These are phyloP conservation scores for Euphorbia celastroides DNA, from an alignment of 441 rosid species.

Conservation along the genomic window DNA sequence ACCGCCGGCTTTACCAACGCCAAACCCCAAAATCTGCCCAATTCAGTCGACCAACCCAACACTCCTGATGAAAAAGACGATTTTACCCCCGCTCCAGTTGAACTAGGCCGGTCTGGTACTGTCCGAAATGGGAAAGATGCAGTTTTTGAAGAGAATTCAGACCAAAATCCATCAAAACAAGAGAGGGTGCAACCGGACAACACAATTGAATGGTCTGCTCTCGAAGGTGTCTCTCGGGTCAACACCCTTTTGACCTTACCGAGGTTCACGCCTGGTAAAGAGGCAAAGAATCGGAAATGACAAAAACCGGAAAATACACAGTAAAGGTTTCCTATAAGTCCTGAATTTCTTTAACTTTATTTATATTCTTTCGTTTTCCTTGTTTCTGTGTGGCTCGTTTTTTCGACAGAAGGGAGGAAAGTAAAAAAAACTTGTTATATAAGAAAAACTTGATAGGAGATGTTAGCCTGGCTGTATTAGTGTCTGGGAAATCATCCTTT, in stretches of 20 bases:
- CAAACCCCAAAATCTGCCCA: conserved; percentile 30
- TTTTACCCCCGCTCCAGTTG: conserved; percentile 24
- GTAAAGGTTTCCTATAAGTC: neutral
- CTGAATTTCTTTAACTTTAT: conserved; percentile 12
- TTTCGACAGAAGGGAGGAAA: conserved; percentile 24
- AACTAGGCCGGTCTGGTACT: conserved; percentile 33
- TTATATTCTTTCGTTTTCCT: conserved; percentile 20
- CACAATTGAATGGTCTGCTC: conserved; percentile 75
- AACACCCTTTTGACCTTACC: conserved; percentile 78
- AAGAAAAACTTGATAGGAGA: conserved; percentile 29
- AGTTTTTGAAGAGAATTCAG: conserved; percentile 28
- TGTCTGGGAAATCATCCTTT: conserved; percentile 47
- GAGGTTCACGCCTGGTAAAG: conserved; percentile 68
- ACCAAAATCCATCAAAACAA: conserved; percentile 35
- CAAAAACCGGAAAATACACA: neutral
- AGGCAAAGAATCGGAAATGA: conserved; percentile 22
- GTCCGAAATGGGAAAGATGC: conserved; percentile 37
- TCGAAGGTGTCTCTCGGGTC: conserved; percentile 93
- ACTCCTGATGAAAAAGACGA: conserved; percentile 29
- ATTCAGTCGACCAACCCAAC: conserved; percentile 22
- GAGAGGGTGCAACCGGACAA: conserved; percentile 38
- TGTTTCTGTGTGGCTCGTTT: conserved; percentile 23
- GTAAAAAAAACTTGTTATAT: conserved; percentile 14
- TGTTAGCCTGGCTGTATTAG: conserved; percentile 62
- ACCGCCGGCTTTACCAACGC: conserved; percentile 43